phyloP scores from a whole-genome alignment of 2,329 filamentous ascomycete genomes.

The Magnaporthales sp. region DNA sequence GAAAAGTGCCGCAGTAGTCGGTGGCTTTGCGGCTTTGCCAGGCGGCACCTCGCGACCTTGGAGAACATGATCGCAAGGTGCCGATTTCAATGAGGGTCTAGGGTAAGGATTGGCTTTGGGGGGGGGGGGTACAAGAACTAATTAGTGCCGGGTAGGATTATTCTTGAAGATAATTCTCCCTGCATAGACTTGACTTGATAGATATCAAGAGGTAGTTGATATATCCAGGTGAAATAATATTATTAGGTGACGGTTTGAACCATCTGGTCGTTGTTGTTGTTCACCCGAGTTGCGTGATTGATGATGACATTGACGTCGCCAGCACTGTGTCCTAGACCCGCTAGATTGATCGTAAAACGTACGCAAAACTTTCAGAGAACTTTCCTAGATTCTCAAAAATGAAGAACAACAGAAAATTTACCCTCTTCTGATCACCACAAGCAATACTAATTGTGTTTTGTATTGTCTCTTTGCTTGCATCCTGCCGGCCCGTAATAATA shows the following conservation, averaged over 20 bases:
- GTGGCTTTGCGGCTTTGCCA: neutral
- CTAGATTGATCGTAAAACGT: neutral
- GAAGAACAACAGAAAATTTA: neutral
- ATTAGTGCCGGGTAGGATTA: neutral
- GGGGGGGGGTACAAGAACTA: neutral
- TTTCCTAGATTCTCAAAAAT: neutral
- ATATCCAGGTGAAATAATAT: neutral
- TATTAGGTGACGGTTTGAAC: neutral
- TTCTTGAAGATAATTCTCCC: neutral
- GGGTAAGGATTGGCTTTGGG: neutral
- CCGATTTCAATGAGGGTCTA: neutral
- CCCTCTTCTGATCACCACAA: too few species aligned
- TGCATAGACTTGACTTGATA: neutral
- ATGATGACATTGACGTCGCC: neutral
- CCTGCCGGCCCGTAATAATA: too few species aligned
- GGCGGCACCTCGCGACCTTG: neutral
- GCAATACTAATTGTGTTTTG: too few species aligned
- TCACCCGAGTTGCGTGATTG: neutral
- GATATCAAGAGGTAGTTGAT: neutral
- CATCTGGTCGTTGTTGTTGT: neutral
- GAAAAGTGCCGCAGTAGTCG: conserved; percentile 21
- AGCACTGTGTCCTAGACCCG: neutral
- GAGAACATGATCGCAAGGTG: conserved; percentile 2
- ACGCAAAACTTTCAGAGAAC: neutral
- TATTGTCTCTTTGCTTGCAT: neutral